phyloP scores from a whole-genome alignment of 2,329 filamentous ascomycete species.

The Claviceps humidiphila region DNA sequence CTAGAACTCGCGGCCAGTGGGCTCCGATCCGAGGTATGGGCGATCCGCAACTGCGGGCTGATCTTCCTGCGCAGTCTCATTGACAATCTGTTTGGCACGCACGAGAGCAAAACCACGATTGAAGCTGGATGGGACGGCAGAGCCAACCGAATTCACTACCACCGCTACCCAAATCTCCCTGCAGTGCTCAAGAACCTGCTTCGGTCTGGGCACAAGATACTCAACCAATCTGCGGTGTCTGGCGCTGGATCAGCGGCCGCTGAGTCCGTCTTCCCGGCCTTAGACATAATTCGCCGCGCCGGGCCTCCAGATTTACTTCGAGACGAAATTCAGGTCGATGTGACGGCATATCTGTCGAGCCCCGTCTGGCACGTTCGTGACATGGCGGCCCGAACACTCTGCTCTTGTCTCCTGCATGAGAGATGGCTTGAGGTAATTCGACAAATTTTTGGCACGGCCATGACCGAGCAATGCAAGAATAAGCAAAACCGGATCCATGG shows the following conservation, averaged over 20 bases:
- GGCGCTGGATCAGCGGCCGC: slow-evolving; percentile 19
- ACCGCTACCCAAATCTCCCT: slow-evolving; percentile 53
- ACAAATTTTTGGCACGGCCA: slow-evolving; percentile 20
- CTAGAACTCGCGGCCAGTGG: slow-evolving; percentile 70
- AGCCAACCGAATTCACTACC: slow-evolving; percentile 53
- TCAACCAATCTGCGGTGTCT: slow-evolving; percentile 21
- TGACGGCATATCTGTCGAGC: slow-evolving; percentile 52
- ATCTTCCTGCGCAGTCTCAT: slow-evolving; percentile 80
- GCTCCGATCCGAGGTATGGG: slow-evolving; percentile 75
- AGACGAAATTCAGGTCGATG: slow-evolving; percentile 40
- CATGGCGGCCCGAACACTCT: slow-evolving; percentile 62
- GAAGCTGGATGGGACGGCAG: slow-evolving; percentile 52
- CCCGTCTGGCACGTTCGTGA: slow-evolving; percentile 71
- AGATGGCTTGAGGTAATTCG: slow-evolving; percentile 32
- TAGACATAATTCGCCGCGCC: slow-evolving; percentile 68
- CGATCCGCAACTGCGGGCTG: slow-evolving; percentile 83
- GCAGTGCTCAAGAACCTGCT: slow-evolving; percentile 51
- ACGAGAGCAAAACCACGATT: slow-evolving; percentile 51
- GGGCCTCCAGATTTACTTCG: slow-evolving; percentile 47
- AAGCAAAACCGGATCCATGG: slow-evolving; percentile 46
- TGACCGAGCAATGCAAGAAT: slow-evolving; percentile 12
- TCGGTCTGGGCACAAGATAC: slow-evolving; percentile 33
- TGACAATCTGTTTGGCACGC: slow-evolving; percentile 63
- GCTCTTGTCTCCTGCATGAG: slow-evolving; percentile 43
- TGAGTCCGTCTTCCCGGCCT: slow-evolving; percentile 67